Evolutionary conservation across 495 filamentous ascomycete genomes (phyloP).

Genomic region (Coniosporium apollinis): DNA sequence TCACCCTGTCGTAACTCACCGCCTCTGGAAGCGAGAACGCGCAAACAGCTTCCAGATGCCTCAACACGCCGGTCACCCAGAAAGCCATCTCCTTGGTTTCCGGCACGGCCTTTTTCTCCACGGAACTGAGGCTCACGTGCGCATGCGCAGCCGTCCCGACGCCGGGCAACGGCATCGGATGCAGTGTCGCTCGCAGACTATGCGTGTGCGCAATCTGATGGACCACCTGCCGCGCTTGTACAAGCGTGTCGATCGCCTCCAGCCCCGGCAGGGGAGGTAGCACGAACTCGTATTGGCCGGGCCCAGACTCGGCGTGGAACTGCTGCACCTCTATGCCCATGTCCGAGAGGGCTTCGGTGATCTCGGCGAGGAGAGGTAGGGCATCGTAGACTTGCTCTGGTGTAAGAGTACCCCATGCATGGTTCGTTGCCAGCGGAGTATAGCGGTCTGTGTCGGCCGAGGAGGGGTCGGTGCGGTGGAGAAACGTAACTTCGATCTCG

Average conservation of each 20-base stretch:
- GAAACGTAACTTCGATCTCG: conserved; percentile 68
- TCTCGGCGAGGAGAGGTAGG: conserved; percentile 46
- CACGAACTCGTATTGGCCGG: conserved; percentile 71
- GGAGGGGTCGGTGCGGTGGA: conserved; percentile 23
- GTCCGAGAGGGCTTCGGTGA: conserved; percentile 35
- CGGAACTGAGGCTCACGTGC: conserved; percentile 43
- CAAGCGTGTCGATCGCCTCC: conserved; percentile 51
- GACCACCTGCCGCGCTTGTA: conserved; percentile 58
- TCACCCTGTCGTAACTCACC: conserved; percentile 44
- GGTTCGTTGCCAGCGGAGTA: conserved; percentile 23
- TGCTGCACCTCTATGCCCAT: conserved; percentile 53
- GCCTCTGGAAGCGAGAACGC: conserved; percentile 47
- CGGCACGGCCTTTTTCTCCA: conserved; percentile 12
- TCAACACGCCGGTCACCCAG: conserved; percentile 45
- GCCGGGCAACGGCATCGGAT: conserved; percentile 51
- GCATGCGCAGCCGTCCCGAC: conserved; percentile 50
- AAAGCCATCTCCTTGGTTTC: conserved; percentile 25
- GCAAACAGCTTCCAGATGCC: conserved; percentile 44
- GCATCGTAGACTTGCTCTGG: conserved; percentile 36
- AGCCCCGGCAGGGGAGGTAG: conserved; percentile 48
- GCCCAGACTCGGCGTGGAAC: conserved; percentile 60
- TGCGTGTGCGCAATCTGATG: conserved; percentile 37
- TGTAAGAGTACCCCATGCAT: conserved; percentile 47
- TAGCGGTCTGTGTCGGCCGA: conserved; percentile 17
- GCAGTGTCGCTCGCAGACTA: conserved; percentile 53